Evolutionary conservation across 169 alveolate genomes (phyloP).

Genomic region (Cyclospora cayetanensis): DNA sequence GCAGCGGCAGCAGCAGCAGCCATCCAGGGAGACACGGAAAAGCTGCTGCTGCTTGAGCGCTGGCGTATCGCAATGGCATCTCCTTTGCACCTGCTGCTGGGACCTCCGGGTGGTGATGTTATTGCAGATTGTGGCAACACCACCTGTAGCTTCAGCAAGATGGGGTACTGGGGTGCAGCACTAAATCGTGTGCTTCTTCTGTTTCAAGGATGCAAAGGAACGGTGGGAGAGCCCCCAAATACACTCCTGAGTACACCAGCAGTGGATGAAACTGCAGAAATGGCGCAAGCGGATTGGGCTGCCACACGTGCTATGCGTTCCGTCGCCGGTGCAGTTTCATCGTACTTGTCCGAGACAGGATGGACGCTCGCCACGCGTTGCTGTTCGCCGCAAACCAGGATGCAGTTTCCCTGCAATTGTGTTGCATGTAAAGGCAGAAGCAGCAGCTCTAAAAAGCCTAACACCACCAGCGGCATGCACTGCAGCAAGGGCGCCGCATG

Average conservation of each 20-base stretch:
- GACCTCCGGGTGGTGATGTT: background rate
- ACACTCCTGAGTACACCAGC: background rate
- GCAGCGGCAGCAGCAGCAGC: slow-evolving; percentile 43
- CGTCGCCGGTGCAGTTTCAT: background rate
- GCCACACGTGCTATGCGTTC: background rate
- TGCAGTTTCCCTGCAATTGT: background rate
- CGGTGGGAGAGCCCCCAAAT: background rate
- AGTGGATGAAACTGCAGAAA: background rate
- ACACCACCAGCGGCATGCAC: background rate
- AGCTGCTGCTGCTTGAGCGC: slow-evolving; percentile 22
- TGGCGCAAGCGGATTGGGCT: background rate
- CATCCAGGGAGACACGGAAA: background rate
- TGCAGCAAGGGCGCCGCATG: slow-evolving; percentile 46
- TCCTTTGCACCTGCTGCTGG: slow-evolving; percentile 17
- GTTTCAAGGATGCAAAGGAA: background rate
- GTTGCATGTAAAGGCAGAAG: slow-evolving; percentile 11
- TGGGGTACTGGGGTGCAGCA: slow-evolving; percentile 16
- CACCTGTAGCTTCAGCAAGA: slow-evolving; percentile 1
- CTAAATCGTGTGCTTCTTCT: slow-evolving; percentile 20
- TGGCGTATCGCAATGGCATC: background rate
- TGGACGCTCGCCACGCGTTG: slow-evolving; percentile 29
- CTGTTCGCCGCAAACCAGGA: slow-evolving; percentile 1
- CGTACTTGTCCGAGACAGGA: slow-evolving; percentile 18
- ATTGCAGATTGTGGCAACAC: background rate
- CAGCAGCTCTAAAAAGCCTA: background rate